Evolutionary conservation across 805 yeast genomes (phyloP), one percentile per base, ranked within the genome.

Genomic region (Candida krabiensis): DNA sequence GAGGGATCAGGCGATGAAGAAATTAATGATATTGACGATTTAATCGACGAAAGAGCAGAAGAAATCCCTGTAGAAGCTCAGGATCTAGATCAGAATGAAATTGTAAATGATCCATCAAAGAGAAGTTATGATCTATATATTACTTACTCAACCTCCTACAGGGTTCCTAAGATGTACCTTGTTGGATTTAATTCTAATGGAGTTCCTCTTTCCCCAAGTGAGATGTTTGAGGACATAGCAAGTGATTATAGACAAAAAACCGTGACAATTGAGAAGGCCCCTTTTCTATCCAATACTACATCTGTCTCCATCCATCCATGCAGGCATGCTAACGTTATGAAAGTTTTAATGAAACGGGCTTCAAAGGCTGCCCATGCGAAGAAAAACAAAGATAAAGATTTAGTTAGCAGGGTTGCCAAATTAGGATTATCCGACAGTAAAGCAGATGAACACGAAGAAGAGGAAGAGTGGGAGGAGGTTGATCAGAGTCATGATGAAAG

Each of bases 291-390:
- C 33, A 79, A 81, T 55, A 75, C 85, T 32, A 84, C 93, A 0
- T 71, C 86, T 0, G 89, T 93, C 5, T 86, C 96, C 6, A 91
- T 93, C 35, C 99, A 93, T 59, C 99, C 99, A 2, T 93, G 99
- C 60, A 82, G 83, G 49, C 99, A 93, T 60, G 90, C 98, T 2
- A 79, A 83, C 27, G 99, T 93, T 15, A 93, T 93, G 99, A 81
- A 79, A 52, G 84, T 89, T 30, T 68, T 93, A 45, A 79, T 93
- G 75, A 83, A 79, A 40, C 70, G 81, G 44, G 88, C 96, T 1
- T 77, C 77, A 21, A 55, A 64, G n/a, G 78, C 76, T 9, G 63
- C 60, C 5, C 46, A 44, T 25, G 53, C 56, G 15, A 67, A 69
- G 40, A 57, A 55, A 34, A 56, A 50, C 24, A 61, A 50, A 47